These are phyloP conservation scores for Ulmus americana DNA, from an alignment of 331 rosid species.

Conservation along the genomic window DNA sequence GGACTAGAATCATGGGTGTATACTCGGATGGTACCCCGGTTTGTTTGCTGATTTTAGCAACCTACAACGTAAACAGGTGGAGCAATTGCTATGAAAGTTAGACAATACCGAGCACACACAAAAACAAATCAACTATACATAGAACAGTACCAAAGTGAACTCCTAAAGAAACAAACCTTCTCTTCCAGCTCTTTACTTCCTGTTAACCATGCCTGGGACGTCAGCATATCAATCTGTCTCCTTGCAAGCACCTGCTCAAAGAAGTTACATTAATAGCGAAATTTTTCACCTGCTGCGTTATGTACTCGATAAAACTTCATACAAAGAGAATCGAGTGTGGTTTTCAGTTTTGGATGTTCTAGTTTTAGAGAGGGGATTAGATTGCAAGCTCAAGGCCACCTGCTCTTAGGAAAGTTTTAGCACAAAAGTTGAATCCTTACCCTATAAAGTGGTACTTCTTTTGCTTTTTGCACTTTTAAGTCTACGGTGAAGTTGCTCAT, in stretches of 20 bases:
- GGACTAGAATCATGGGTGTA: constrained; percentile 45
- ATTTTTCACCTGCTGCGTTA: no score
- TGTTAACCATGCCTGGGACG: constrained; percentile 70
- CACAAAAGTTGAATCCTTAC: constrained; percentile 39
- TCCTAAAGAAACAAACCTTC: constrained; percentile 51
- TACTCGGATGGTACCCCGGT: constrained; percentile 70
- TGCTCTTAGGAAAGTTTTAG: not conserved
- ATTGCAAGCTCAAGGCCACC: no score
- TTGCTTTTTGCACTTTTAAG: constrained; percentile 59
- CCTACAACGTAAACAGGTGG: constrained; percentile 29
- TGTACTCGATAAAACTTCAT: no score
- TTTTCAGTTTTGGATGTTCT: no score
- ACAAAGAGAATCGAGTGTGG: no score
- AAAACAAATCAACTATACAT: not conserved
- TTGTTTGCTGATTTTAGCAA: constrained; percentile 67
- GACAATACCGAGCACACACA: no score
- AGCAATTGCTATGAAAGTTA: no score
- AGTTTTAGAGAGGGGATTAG: no score
- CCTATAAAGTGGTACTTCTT: constrained; percentile 64
- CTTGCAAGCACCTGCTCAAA: constrained; percentile 63
- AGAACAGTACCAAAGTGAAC: not conserved
- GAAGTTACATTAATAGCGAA: no score
- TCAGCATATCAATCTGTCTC: constrained; percentile 63
- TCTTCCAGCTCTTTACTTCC: constrained; percentile 68
- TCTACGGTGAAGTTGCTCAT: constrained; percentile 50